These are phyloP conservation scores for Achlya hypogyna DNA, from an alignment of 352 stramenopile species.

Conservation along the genomic window DNA sequence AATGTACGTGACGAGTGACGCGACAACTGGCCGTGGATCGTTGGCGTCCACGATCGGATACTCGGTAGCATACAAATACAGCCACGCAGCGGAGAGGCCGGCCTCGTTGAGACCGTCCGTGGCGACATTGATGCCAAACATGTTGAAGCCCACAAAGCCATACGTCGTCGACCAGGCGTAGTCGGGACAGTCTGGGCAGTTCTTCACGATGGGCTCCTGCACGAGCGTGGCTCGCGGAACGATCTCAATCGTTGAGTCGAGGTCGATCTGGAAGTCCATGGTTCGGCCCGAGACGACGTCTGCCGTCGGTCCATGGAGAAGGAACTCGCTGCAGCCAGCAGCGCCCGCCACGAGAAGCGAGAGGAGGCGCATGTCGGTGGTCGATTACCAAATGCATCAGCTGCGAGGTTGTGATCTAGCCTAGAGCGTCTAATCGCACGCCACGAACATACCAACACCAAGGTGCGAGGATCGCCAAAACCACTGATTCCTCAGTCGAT, in stretches of 20 bases:
- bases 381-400: not conserved
- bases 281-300: conserved; percentile 12
- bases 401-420: no score
- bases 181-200: conserved; percentile 1
- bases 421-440: conserved; percentile 2
- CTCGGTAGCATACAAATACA: conserved; percentile 2
- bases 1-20: conserved; percentile 16
- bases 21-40: conserved; percentile 2
- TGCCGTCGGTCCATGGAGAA: not conserved
- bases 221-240: conserved; percentile 8
- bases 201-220: not conserved
- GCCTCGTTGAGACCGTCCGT: conserved; percentile 13
- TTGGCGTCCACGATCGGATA: conserved; percentile 2
- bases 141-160: conserved; percentile 12
- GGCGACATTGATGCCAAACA: conserved; percentile 6
- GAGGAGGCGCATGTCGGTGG: not conserved
- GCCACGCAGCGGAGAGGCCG: conserved; percentile 11
- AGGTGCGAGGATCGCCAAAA: no score
- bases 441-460: no score
- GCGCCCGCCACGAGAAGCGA: not conserved
- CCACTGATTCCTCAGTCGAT: no score
- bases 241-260: not conserved
- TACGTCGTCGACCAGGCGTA: conserved; percentile 13
- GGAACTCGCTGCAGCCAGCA: conserved; percentile 9
- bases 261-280: conserved; percentile 16